Percentiles rank a stretch among this genome's conserved stretches.
phyloP scores from a whole-genome alignment of 257 asterid species.

The Nicotiana tabacum region DNA sequence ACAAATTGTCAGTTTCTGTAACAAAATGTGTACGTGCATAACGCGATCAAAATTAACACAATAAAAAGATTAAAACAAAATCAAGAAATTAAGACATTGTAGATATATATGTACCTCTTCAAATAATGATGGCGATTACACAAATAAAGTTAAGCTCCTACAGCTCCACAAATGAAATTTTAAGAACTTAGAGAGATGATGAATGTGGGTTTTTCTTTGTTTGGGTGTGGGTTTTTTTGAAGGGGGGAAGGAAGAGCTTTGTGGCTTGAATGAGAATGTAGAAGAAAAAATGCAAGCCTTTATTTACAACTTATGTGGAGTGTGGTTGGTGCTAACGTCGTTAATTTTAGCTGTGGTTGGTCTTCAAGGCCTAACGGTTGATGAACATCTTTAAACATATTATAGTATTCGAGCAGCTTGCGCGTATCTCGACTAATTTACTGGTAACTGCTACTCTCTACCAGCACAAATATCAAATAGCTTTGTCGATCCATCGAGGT shows the following conservation, averaged over 20 bases:
- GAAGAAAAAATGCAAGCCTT: slow-evolving; percentile 16
- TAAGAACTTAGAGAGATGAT: not conserved
- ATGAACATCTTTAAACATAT: too few species aligned
- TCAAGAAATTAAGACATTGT: too few species aligned
- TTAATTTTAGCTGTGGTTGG: slow-evolving; percentile 18
- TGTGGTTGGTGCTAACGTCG: slow-evolving; percentile 38
- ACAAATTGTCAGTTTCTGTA: too few species aligned
- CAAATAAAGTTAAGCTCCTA: not conserved
- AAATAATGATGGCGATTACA: not conserved
- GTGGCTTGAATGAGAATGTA: slow-evolving; percentile 32
- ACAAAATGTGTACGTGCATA: too few species aligned
- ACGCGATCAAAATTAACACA: too few species aligned
- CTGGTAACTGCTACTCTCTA: too few species aligned
- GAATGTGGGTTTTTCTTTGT: not conserved
- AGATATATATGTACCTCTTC: too few species aligned
- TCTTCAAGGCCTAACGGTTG: not conserved
- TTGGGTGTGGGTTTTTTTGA: not conserved
- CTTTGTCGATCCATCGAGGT: too few species aligned
- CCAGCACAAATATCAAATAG: too few species aligned
- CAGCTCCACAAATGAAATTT: not conserved
- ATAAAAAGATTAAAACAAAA: too few species aligned
- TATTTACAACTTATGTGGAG: slow-evolving; percentile 16
- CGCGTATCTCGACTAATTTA: too few species aligned
- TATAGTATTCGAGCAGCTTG: too few species aligned
- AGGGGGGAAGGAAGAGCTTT: slow-evolving; percentile 2